Evolutionary conservation across 2,329 filamentous ascomycete species (phyloP).

Genomic region (Scedosporium aurantiacum): DNA sequence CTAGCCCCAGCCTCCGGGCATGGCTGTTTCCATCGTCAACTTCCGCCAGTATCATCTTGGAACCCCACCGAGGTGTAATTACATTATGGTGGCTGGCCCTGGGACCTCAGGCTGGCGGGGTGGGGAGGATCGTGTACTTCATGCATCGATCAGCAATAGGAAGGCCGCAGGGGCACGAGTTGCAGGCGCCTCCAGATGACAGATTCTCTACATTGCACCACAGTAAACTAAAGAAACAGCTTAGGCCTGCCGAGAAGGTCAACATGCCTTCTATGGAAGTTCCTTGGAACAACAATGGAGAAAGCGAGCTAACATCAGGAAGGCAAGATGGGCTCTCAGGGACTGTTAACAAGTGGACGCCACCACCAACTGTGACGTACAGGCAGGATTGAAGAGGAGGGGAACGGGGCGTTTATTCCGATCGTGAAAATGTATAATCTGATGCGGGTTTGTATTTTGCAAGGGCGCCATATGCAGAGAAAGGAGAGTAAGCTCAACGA

Average conservation of each 20-base stretch:
- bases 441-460: too few relatives aligned
- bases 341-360: neutral
- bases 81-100: neutral
- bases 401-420: too few relatives aligned
- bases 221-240: neutral
- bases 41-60: neutral
- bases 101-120: neutral
- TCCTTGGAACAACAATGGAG: neutral
- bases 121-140: neutral
- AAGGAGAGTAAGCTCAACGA: too few relatives aligned
- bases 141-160: neutral
- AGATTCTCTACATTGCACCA: neutral
- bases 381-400: too few relatives aligned
- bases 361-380: too few relatives aligned
- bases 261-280: neutral
- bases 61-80: neutral
- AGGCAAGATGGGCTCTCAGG: neutral
- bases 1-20: too few relatives aligned
- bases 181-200: neutral
- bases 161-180: neutral
- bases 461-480: too few relatives aligned
- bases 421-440: too few relatives aligned
- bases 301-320: neutral
- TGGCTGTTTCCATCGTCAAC: neutral
- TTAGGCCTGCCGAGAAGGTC: neutral